phyloP scores from a whole-genome alignment of 164 flowering plant genomes.

The Umbellularia californica region DNA sequence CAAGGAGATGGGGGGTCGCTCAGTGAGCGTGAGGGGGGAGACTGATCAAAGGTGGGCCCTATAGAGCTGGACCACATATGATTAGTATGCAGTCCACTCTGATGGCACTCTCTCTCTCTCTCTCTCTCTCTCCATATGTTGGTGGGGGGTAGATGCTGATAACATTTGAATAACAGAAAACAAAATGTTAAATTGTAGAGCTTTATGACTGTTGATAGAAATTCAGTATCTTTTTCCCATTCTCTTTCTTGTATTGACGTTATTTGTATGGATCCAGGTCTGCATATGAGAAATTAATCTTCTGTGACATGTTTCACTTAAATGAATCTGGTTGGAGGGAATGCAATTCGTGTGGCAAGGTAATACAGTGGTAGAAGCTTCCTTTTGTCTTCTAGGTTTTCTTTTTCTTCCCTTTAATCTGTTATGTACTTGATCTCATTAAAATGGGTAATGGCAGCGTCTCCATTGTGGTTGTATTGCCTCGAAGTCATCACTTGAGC shows the following conservation, averaged over 20 bases:
- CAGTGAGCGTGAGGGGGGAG: too few species aligned
- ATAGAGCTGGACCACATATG: too few species aligned
- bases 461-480: slow-evolving; percentile 95
- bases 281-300: slow-evolving; percentile 60
- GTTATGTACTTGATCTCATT: slow-evolving; percentile 1
- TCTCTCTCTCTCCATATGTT: too few species aligned
- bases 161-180: too few species aligned
- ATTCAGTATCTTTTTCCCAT: background rate
- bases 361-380: slow-evolving; percentile 14
- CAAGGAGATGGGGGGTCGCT: too few species aligned
- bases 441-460: slow-evolving; percentile 43
- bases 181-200: too few species aligned
- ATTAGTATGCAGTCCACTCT: too few species aligned
- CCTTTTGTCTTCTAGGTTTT: background rate
- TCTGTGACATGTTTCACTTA: slow-evolving; percentile 73
- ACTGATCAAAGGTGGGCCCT: too few species aligned
- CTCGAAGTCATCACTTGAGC: slow-evolving; percentile 49
- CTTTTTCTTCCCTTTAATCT: background rate
- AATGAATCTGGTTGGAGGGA: slow-evolving; percentile 94
- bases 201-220: too few species aligned
- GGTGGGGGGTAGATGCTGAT: too few species aligned
- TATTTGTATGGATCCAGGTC: slow-evolving; percentile 35
- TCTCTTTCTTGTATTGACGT: background rate
- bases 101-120: too few species aligned
- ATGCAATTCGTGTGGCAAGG: slow-evolving; percentile 82